phyloP scores from a whole-genome alignment of 2,329 filamentous ascomycete species.

The Trichoderma sp. region DNA sequence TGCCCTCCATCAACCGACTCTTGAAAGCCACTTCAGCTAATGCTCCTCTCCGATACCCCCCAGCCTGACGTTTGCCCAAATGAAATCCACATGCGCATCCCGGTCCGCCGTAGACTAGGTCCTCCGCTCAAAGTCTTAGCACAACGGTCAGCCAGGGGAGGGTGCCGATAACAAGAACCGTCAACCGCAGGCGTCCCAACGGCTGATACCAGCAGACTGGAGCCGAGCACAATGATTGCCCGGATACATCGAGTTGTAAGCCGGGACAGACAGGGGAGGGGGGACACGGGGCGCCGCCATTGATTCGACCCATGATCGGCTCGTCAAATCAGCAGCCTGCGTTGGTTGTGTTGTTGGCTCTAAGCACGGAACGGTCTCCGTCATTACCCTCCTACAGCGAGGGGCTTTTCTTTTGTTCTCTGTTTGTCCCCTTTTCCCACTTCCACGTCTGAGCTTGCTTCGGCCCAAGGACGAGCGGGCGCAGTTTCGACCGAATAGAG shows the following conservation, averaged over 20 bases:
- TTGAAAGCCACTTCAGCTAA: neutral
- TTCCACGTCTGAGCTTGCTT: too few species aligned
- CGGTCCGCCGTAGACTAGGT: neutral
- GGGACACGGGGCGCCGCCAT: neutral
- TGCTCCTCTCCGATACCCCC: neutral
- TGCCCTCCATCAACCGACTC: neutral
- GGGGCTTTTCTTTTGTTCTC: neutral
- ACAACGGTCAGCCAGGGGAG: neutral
- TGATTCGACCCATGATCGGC: neutral
- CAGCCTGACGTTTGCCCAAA: neutral
- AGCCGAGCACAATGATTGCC: neutral
- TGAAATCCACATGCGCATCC: neutral
- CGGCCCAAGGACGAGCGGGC: too few species aligned
- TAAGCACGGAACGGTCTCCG: neutral
- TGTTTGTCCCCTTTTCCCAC: too few species aligned
- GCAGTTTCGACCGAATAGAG: too few species aligned
- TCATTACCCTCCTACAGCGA: neutral
- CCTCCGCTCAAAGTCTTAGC: too few species aligned
- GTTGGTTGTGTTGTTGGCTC: neutral
- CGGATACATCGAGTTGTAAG: neutral
- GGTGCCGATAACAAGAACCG: neutral
- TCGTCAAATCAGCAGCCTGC: neutral
- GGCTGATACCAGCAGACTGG: constrained; percentile 17
- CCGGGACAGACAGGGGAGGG: neutral
- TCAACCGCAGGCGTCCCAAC: neutral